Conservation (phyloP, 2,329 filamentous ascomycete genomes). For the Ceratocystis huliohia region DNA sequence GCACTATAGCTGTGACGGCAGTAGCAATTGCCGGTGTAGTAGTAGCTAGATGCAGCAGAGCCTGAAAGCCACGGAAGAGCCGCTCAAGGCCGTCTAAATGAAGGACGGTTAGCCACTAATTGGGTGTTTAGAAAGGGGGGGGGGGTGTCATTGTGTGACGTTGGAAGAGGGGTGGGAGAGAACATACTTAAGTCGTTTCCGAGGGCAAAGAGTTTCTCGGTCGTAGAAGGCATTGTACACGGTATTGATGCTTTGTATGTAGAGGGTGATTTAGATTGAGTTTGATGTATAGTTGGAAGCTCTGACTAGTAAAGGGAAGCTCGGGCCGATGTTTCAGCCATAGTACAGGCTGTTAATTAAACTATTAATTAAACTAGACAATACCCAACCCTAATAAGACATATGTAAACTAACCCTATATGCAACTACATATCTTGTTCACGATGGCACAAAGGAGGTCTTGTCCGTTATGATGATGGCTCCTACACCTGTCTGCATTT, state of each 20-base stretch:
- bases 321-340: conserved; percentile 3
- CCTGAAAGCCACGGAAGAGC: conserved; percentile 45
- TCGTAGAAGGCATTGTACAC: conserved; percentile 11
- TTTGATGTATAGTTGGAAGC: neutral
- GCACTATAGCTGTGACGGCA: conserved; percentile 22
- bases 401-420: neutral
- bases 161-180: neutral
- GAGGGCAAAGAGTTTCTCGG: conserved; percentile 29
- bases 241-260: neutral
- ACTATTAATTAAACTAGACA: neutral
- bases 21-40: conserved; percentile 34
- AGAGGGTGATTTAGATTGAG: no score
- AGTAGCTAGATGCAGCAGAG: conserved; percentile 37
- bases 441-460: neutral
- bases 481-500: neutral
- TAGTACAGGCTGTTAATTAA: neutral
- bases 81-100: conserved; percentile 48
- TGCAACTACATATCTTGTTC: neutral
- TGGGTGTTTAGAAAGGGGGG: conserved; percentile 32
- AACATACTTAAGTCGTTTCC: conserved; percentile 36
- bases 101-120: conserved; percentile 31
- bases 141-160: neutral
- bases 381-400: neutral
- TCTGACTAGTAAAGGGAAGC: neutral
- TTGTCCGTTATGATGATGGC: neutral